Conservation (phyloP, 108 stramenopile genomes). For the Cylindrotheca closterium region DNA sequence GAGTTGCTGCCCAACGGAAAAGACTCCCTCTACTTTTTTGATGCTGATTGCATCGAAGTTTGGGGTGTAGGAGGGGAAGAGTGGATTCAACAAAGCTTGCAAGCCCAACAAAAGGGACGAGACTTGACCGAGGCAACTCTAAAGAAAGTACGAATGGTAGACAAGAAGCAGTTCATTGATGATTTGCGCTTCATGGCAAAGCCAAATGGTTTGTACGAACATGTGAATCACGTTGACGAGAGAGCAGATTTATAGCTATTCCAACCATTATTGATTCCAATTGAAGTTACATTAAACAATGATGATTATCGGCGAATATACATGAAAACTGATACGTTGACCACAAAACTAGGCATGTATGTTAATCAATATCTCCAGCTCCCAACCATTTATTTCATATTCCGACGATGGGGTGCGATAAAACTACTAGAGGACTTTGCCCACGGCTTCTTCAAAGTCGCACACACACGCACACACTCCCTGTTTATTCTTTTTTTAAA, state of each 20-base stretch:
- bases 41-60: conserved; percentile 36
- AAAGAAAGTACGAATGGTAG: conserved; percentile 61
- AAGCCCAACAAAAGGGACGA: conserved; percentile 8
- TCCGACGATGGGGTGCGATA: no score
- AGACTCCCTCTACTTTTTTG: conserved; percentile 35
- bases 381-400: no score
- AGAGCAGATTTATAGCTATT: conserved; percentile 17
- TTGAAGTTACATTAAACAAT: no score
- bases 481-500: no score
- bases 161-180: conserved; percentile 72
- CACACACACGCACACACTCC: no score
- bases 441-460: no score
- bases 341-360: no score
- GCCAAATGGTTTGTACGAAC: conserved; percentile 3
- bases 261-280: no score
- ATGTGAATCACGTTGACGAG: not conserved
- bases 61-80: conserved; percentile 39
- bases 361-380: no score
- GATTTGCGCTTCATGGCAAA: conserved; percentile 46
- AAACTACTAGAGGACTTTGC: no score
- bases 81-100: conserved; percentile 27
- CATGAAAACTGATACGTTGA: no score
- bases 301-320: no score
- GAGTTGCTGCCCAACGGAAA: conserved; percentile 10
- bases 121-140: conserved; percentile 46